These are phyloP conservation scores for Piloderma croceum DNA, from an alignment of 768 basidiomycete genomes.

Conservation along the genomic window DNA sequence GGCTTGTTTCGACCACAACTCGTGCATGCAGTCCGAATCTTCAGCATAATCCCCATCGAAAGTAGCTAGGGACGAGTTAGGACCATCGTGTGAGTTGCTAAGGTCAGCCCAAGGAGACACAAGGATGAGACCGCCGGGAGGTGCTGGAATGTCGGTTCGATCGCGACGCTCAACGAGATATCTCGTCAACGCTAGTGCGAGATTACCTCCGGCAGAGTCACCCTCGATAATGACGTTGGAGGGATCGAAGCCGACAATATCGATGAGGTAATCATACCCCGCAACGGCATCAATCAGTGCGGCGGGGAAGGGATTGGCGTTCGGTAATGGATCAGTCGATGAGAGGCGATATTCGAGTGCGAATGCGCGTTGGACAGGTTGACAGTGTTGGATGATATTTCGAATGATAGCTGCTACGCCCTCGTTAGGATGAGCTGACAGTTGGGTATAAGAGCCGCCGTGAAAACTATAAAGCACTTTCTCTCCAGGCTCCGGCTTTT, in stretches of 20 bases:
- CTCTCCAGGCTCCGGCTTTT: slow-evolving; percentile 21
- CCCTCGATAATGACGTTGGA: slow-evolving; percentile 42
- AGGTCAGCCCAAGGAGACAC: slow-evolving; percentile 15
- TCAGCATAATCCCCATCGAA: background rate
- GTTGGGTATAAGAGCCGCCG: slow-evolving; percentile 23
- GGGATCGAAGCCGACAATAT: slow-evolving; percentile 35
- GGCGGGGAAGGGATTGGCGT: slow-evolving; percentile 43
- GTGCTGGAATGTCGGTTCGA: slow-evolving; percentile 1
- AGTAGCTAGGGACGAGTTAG: slow-evolving; percentile 11
- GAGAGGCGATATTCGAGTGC: slow-evolving; percentile 46
- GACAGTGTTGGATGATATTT: slow-evolving; percentile 12
- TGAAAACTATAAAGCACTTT: slow-evolving; percentile 31
- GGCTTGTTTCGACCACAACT: slow-evolving; percentile 16
- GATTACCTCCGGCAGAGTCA: slow-evolving; percentile 52
- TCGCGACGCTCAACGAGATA: slow-evolving; percentile 25
- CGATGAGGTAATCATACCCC: slow-evolving; percentile 45
- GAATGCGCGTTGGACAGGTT: slow-evolving; percentile 24
- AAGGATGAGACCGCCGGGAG: slow-evolving; percentile 15
- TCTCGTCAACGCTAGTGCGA: slow-evolving; percentile 35
- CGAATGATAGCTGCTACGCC: slow-evolving; percentile 19
- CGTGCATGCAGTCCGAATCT: slow-evolving; percentile 1
- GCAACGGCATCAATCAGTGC: slow-evolving; percentile 48
- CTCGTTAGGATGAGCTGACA: slow-evolving; percentile 23
- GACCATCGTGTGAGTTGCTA: slow-evolving; percentile 7
- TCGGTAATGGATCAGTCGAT: slow-evolving; percentile 20